phyloP scores from a whole-genome alignment of 108 stramenopile species.

The Nitzschia inconspicua region DNA sequence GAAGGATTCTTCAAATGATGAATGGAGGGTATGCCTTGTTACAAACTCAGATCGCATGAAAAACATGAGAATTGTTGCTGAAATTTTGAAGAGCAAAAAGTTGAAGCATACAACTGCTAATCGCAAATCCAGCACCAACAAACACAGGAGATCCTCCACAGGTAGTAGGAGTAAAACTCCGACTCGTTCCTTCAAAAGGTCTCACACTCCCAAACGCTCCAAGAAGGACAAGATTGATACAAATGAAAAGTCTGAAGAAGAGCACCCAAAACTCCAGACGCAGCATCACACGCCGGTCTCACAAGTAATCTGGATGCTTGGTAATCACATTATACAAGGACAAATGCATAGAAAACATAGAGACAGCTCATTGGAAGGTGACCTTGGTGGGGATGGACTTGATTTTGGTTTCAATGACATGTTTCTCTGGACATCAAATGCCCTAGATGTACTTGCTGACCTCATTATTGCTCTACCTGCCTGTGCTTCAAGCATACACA shows the following conservation, averaged over 20 bases:
- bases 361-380: too few species aligned
- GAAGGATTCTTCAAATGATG: slow-evolving; percentile 10
- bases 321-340: slow-evolving; percentile 6
- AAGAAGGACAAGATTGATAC: slow-evolving; percentile 32
- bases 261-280: not conserved
- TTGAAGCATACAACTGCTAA: slow-evolving; percentile 10
- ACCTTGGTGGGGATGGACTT: not conserved
- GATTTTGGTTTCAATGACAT: slow-evolving; percentile 31
- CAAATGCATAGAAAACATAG: too few species aligned
- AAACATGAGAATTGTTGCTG: slow-evolving; percentile 43
- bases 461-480: slow-evolving; percentile 87
- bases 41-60: slow-evolving; percentile 39
- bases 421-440: slow-evolving; percentile 66
- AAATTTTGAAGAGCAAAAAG: slow-evolving; percentile 17
- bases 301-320: not conserved
- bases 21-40: slow-evolving; percentile 39
- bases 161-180: slow-evolving; percentile 52
- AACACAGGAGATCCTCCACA: slow-evolving; percentile 18
- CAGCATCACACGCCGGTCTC: not conserved
- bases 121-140: slow-evolving; percentile 34
- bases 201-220: slow-evolving; percentile 13
- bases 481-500: slow-evolving; percentile 84
- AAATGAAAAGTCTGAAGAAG: slow-evolving; percentile 24
- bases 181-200: slow-evolving; percentile 20
- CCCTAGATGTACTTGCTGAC: slow-evolving; percentile 82